These are phyloP conservation scores for Kalanchoe fedtschenkoi DNA, from an alignment of 164 flowering plant species.

Conservation along the genomic window DNA sequence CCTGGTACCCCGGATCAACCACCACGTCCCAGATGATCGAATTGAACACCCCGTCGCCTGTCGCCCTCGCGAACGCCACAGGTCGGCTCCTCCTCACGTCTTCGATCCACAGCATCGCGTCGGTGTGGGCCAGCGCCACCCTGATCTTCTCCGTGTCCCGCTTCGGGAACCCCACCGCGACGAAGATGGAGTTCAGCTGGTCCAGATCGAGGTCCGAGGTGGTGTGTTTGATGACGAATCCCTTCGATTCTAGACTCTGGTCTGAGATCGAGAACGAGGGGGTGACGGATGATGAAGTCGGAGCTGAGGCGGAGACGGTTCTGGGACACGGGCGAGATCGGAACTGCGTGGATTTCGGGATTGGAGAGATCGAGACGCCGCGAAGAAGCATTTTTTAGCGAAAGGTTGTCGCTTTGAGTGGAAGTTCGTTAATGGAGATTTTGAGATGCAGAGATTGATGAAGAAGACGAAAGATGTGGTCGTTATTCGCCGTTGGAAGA, in stretches of 20 bases:
- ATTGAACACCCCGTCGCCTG: slow-evolving; percentile 95
- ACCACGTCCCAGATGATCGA: slow-evolving; percentile 97
- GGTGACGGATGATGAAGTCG: slow-evolving; percentile 5
- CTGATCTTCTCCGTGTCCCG: slow-evolving; percentile 69
- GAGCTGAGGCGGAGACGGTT: slow-evolving; percentile 16
- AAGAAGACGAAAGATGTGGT: slow-evolving; percentile 1
- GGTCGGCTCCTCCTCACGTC: slow-evolving; percentile 45
- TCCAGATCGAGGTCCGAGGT: slow-evolving; percentile 51
- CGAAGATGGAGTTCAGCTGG: slow-evolving; percentile 77
- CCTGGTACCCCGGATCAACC: slow-evolving; percentile 90
- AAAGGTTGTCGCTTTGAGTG: not conserved
- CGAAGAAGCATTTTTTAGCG: slow-evolving; percentile 24
- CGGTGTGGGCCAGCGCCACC: slow-evolving; percentile 65
- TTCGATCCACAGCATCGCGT: slow-evolving; percentile 71
- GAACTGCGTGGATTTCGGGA: slow-evolving; percentile 9
- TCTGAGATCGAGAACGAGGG: slow-evolving; percentile 47
- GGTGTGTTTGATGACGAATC: slow-evolving; percentile 60
- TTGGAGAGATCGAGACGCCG: slow-evolving; percentile 16
- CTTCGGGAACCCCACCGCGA: slow-evolving; percentile 76
- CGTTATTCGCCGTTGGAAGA: slow-evolving; percentile 8
- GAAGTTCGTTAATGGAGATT: not conserved
- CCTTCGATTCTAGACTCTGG: slow-evolving; percentile 53
- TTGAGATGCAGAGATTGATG: not conserved
- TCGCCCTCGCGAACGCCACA: slow-evolving; percentile 90
- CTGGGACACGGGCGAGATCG: not conserved